These are phyloP conservation scores for Botrytis medusae DNA, from an alignment of 2,329 filamentous ascomycete genomes.

Conservation along the genomic window DNA sequence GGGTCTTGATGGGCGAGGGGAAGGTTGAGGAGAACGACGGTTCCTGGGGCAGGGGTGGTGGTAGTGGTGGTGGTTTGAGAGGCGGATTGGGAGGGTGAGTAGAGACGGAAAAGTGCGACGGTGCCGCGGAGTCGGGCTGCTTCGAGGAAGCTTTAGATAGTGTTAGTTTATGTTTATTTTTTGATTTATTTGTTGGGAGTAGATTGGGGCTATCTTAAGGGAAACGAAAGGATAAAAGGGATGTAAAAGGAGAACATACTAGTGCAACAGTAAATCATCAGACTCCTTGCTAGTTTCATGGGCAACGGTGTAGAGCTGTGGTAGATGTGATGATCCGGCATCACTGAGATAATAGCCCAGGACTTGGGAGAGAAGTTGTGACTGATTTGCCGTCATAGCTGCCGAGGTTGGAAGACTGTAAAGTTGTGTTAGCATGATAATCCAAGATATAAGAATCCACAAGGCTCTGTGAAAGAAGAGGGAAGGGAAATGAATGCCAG, in stretches of 20 bases:
- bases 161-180: neutral
- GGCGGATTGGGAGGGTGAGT: neutral
- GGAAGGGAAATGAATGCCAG: neutral
- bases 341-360: constrained; percentile 70
- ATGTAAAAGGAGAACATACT: constrained; percentile 27
- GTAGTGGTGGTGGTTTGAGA: constrained; percentile 42
- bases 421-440: neutral
- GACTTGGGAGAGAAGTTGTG: constrained; percentile 69
- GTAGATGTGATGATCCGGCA: constrained; percentile 53
- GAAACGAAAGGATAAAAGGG: neutral
- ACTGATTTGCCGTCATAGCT: constrained; percentile 69
- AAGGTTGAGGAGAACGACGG: constrained; percentile 64
- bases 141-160: constrained; percentile 57
- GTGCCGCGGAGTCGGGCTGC: constrained; percentile 66
- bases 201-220: too few relatives aligned
- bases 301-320: constrained; percentile 61
- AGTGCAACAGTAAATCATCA: constrained; percentile 65
- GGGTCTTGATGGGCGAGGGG: constrained; percentile 56
- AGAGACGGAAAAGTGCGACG: constrained; percentile 56
- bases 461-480: too few relatives aligned
- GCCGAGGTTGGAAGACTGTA: constrained; percentile 55
- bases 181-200: neutral
- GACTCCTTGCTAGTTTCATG: constrained; percentile 54
- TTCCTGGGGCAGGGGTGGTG: constrained; percentile 54
- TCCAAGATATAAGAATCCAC: neutral